A percentile compares a stretch with the other conserved stretches of the same genome.
These are phyloP conservation scores for Fraxinus baroniana DNA, from an alignment of 305 asterid species.

Conservation along the genomic window DNA sequence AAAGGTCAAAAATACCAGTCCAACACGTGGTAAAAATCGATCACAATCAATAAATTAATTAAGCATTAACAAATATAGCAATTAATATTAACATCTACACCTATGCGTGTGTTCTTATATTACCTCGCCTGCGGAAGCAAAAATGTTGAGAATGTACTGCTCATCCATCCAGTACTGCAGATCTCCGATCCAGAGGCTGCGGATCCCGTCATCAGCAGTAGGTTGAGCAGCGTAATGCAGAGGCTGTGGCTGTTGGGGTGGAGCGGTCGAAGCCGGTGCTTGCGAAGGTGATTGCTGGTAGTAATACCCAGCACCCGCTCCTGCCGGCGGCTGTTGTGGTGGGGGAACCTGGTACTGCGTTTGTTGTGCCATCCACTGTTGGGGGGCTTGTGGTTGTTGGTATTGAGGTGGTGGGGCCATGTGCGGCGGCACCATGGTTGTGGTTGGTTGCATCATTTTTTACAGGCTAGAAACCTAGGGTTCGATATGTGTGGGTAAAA, in stretches of 20 bases:
- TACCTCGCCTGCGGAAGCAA: slow-evolving; percentile 42
- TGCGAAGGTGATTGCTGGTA: slow-evolving; percentile 28
- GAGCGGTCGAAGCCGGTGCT: background rate
- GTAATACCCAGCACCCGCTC: slow-evolving; percentile 29
- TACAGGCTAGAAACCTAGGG: slow-evolving; percentile 24
- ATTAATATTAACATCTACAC: background rate
- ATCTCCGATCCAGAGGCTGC: slow-evolving; percentile 51
- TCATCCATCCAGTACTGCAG: slow-evolving; percentile 52
- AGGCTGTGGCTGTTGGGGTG: slow-evolving; percentile 25
- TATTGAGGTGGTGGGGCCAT: slow-evolving; percentile 46
- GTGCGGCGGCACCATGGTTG: slow-evolving; percentile 51
- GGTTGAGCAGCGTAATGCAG: slow-evolving; percentile 33
- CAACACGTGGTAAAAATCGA: background rate
- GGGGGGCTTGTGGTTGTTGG: slow-evolving; percentile 32
- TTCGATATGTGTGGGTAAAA: background rate
- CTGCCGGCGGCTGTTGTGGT: slow-evolving; percentile 29
- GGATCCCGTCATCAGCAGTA: slow-evolving; percentile 33
- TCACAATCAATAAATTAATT: background rate
- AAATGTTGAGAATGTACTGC: slow-evolving; percentile 31
- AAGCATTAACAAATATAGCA: background rate
- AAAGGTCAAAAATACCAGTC: background rate
- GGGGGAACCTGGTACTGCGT: slow-evolving; percentile 38
- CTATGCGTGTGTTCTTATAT: background rate
- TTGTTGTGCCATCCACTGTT: slow-evolving; percentile 46
- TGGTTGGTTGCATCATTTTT: slow-evolving; percentile 53